A percentile compares a stretch with the other conserved stretches of the same genome.
Conservation (phyloP, 768 basidiomycete genomes). For the Agaricus blazei region DNA sequence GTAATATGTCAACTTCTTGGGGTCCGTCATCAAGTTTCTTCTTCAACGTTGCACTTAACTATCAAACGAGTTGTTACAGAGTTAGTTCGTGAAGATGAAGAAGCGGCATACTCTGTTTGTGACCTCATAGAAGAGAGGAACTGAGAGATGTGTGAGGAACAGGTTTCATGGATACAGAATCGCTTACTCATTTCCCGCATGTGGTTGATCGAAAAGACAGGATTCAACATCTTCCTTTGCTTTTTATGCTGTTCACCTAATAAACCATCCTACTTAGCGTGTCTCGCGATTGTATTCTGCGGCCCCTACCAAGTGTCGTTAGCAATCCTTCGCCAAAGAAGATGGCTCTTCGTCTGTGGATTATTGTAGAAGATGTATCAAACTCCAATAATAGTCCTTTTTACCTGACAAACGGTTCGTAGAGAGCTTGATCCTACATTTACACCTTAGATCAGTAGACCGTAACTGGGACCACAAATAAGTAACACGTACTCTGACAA, state of each 20-base stretch:
- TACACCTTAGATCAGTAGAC: not conserved
- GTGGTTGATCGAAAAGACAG: conserved; percentile 30
- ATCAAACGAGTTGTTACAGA: not conserved
- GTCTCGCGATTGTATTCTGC: too few relatives aligned
- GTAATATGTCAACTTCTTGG: conserved; percentile 27
- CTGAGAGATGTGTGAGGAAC: conserved; percentile 8
- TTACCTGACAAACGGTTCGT: conserved; percentile 22
- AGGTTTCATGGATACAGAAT: not conserved
- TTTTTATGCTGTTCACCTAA: conserved; percentile 30
- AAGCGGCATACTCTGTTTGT: conserved; percentile 14
- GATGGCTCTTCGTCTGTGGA: not conserved
- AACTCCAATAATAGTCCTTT: not conserved
- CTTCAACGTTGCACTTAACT: conserved; percentile 22
- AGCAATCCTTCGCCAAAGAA: conserved; percentile 17
- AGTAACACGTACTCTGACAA: conserved; percentile 28
- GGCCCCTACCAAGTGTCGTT: conserved; percentile 13
- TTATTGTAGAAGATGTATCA: not conserved
- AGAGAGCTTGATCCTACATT: conserved; percentile 26
- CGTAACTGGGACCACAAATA: not conserved
- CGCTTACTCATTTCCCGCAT: conserved; percentile 24
- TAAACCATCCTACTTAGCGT: too few relatives aligned
- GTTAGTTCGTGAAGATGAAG: not conserved
- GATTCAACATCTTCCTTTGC: conserved; percentile 34
- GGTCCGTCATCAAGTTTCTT: conserved; percentile 19
- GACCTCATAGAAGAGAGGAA: conserved; percentile 24